A percentile compares a stretch with the other conserved stretches of the same genome.
phyloP scores from a whole-genome alignment of 2,329 filamentous ascomycete species.

The Paraphoma chrysanthemicola region DNA sequence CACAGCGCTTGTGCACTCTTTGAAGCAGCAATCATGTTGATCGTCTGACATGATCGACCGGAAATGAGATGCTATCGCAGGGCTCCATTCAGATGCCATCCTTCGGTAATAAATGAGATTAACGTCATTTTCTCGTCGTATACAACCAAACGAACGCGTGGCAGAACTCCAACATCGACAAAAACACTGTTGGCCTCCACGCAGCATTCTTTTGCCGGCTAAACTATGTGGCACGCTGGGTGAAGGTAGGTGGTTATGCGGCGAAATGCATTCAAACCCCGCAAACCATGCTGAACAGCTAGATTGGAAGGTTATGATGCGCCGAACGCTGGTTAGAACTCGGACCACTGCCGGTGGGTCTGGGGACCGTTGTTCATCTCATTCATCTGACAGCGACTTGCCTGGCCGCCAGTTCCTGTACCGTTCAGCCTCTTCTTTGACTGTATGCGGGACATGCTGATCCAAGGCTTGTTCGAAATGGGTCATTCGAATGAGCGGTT shows the following conservation, averaged over 20 bases:
- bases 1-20: slow-evolving; percentile 5
- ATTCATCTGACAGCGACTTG: slow-evolving; percentile 34
- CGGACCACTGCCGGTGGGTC: neutral
- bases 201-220: slow-evolving; percentile 11
- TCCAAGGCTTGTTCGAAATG: slow-evolving; percentile 56
- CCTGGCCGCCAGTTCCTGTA: slow-evolving; percentile 51
- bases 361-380: slow-evolving; percentile 8
- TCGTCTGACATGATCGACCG: slow-evolving; percentile 17
- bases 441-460: slow-evolving; percentile 52
- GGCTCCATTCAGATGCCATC: slow-evolving; percentile 21
- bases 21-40: neutral
- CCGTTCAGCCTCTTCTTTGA: slow-evolving; percentile 51
- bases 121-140: slow-evolving; percentile 17
- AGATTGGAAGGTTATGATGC: neutral
- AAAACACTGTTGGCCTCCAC: neutral
- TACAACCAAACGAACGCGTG: slow-evolving; percentile 1
- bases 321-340: neutral
- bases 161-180: slow-evolving; percentile 9
- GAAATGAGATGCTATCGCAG: slow-evolving; percentile 31
- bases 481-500: slow-evolving; percentile 50
- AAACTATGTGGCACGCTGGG: slow-evolving; percentile 5
- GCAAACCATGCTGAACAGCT: neutral
- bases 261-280: slow-evolving; percentile 8
- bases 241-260: slow-evolving; percentile 10
- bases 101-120: slow-evolving; percentile 34